phyloP scores from a whole-genome alignment of 306 rosid genomes.

The Ormosia emarginata region DNA sequence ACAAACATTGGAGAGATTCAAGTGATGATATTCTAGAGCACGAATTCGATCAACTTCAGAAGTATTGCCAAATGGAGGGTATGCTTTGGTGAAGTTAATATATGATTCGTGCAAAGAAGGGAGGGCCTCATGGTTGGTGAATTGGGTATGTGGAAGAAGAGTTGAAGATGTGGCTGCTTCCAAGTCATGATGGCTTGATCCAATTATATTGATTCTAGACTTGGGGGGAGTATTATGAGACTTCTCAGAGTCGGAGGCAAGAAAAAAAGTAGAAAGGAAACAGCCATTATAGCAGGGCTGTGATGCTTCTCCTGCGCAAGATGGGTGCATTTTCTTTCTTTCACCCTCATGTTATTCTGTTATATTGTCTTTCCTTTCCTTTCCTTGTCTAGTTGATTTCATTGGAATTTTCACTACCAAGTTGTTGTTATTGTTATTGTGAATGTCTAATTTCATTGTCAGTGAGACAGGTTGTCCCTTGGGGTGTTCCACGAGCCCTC shows the following conservation, averaged over 20 bases:
- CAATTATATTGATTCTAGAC: slow-evolving; percentile 5
- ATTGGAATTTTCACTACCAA: background rate
- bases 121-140: slow-evolving; percentile 76
- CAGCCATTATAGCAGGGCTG: slow-evolving; percentile 60
- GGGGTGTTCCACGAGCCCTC: background rate
- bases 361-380: background rate
- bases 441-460: background rate
- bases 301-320: slow-evolving; percentile 43
- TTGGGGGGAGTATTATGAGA: slow-evolving; percentile 18
- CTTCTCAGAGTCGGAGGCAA: slow-evolving; percentile 11
- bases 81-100: slow-evolving; percentile 48
- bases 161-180: slow-evolving; percentile 39
- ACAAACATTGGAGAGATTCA: slow-evolving; percentile 52
- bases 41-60: slow-evolving; percentile 52
- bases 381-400: background rate
- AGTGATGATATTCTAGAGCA: slow-evolving; percentile 59
- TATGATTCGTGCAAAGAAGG: slow-evolving; percentile 60
- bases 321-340: slow-evolving; percentile 42
- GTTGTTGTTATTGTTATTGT: background rate
- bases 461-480: background rate
- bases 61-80: slow-evolving; percentile 42
- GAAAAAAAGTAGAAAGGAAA: slow-evolving; percentile 40
- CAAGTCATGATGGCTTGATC: slow-evolving; percentile 32
- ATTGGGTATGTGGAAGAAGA: slow-evolving; percentile 51
- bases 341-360: background rate